phyloP scores from a whole-genome alignment of 345 rosid genomes.

The Boechera retrofracta region DNA sequence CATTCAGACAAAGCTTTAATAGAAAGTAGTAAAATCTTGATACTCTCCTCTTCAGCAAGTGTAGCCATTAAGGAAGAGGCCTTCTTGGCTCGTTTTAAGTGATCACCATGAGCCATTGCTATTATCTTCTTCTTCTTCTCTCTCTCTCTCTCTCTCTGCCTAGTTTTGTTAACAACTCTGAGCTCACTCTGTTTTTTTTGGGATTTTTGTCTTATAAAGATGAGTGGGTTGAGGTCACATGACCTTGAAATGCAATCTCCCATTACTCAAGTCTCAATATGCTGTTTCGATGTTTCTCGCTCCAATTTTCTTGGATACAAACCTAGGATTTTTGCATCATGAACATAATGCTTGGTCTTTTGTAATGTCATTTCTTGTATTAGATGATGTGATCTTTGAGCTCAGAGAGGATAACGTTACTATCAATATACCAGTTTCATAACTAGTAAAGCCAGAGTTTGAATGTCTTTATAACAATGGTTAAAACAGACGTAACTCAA shows the following conservation, averaged over 20 bases:
- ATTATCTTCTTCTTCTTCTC: slow-evolving; percentile 58
- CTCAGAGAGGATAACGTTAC: neutral
- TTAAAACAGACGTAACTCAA: neutral
- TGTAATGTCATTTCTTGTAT: neutral
- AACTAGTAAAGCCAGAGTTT: neutral
- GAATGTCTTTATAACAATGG: neutral
- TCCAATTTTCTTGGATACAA: neutral
- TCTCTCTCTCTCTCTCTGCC: slow-evolving; percentile 49
- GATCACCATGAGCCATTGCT: slow-evolving; percentile 55
- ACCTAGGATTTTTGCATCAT: neutral
- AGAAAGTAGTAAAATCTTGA: slow-evolving; percentile 6
- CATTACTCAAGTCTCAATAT: neutral
- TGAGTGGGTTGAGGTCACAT: neutral
- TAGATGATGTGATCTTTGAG: neutral
- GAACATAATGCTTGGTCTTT: neutral
- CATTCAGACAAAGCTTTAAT: slow-evolving; percentile 2
- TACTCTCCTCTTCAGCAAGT: slow-evolving; percentile 47
- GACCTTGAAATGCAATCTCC: neutral
- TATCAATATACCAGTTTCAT: neutral
- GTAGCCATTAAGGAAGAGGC: slow-evolving; percentile 72
- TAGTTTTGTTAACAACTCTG: slow-evolving; percentile 51
- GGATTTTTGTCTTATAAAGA: slow-evolving; percentile 36
- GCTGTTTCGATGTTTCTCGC: neutral
- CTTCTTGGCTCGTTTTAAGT: slow-evolving; percentile 64
- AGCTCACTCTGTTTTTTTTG: slow-evolving; percentile 53